Evolutionary conservation across 2,329 filamentous ascomycete species (phyloP).

Genomic region (Pseudomassariella vexata): DNA sequence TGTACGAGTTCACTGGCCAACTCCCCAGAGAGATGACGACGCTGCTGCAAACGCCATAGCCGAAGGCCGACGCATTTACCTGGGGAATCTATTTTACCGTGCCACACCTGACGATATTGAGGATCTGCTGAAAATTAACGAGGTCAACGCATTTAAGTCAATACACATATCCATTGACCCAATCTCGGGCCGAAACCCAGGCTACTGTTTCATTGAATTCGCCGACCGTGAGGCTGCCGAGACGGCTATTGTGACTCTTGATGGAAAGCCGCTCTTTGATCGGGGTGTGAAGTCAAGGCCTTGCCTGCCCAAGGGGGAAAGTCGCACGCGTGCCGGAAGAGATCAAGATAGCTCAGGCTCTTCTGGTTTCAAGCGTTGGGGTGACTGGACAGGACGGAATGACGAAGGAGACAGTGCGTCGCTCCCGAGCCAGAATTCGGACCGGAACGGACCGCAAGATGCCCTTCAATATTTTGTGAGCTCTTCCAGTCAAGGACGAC

Average conservation of each 20-base stretch:
- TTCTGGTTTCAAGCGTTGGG: constrained; percentile 34
- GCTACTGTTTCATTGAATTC: constrained; percentile 72
- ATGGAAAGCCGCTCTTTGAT: constrained; percentile 48
- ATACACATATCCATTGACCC: constrained; percentile 66
- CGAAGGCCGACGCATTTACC: constrained; percentile 46
- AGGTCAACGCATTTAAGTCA: constrained; percentile 36
- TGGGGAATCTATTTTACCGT: constrained; percentile 59
- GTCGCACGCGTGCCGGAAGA: too few relatives aligned
- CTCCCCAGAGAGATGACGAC: background rate
- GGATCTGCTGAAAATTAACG: constrained; percentile 22
- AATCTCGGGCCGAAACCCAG: constrained; percentile 63
- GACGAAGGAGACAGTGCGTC: too few relatives aligned
- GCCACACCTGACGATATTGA: constrained; percentile 33
- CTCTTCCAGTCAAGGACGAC: constrained; percentile 24
- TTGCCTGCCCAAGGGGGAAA: constrained; percentile 47
- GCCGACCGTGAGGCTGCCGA: constrained; percentile 49
- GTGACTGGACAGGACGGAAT: too few relatives aligned
- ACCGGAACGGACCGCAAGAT: constrained; percentile 17
- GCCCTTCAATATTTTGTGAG: constrained; percentile 26
- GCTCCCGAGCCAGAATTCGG: constrained; percentile 11
- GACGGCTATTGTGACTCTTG: constrained; percentile 49
- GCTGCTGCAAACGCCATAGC: constrained; percentile 14
- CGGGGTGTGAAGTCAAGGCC: constrained; percentile 60
- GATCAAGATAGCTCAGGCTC: constrained; percentile 12
- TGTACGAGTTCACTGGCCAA: constrained; percentile 1